These are phyloP conservation scores for Sphaerobolus stellatus DNA, from an alignment of 1,284 basidiomycete species.

Conservation along the genomic window DNA sequence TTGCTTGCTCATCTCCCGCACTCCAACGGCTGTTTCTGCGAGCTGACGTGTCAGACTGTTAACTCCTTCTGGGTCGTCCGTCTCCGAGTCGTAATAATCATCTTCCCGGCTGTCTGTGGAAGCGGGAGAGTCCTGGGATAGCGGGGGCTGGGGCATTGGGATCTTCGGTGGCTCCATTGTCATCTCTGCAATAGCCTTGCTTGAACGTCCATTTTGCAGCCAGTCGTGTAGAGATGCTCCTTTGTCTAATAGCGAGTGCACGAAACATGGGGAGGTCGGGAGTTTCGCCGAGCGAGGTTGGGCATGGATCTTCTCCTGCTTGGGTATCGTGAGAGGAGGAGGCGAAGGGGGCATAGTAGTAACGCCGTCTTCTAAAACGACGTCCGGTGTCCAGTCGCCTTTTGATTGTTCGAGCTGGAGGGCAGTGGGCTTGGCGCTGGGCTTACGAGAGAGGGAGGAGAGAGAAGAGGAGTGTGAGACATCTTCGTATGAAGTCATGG, in stretches of 20 bases:
- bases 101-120: conserved; percentile 17
- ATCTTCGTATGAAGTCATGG: background rate
- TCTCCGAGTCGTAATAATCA: conserved; percentile 37
- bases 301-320: background rate
- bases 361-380: conserved; percentile 46
- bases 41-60: conserved; percentile 87
- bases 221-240: conserved; percentile 71
- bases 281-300: conserved; percentile 28
- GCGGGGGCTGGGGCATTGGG: conserved; percentile 6
- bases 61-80: conserved; percentile 65
- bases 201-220: conserved; percentile 47
- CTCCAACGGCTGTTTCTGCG: conserved; percentile 95
- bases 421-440: conserved; percentile 44
- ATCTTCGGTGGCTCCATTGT: background rate
- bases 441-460: conserved; percentile 44
- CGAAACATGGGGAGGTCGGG: conserved; percentile 76
- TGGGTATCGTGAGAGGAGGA: conserved; percentile 17
- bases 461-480: background rate
- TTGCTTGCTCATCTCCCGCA: conserved; percentile 98
- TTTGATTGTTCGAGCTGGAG: conserved; percentile 46
- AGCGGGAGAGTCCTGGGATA: background rate
- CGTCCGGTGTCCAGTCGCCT: conserved; percentile 46
- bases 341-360: conserved; percentile 23
- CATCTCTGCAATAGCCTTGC: conserved; percentile 40
- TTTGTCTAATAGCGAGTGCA: conserved; percentile 82